A percentile compares a stretch with the other conserved stretches of the same genome.
Conservation (phyloP, 2,329 filamentous ascomycete species). For the Pseudocercospora pini-densiflorae region DNA sequence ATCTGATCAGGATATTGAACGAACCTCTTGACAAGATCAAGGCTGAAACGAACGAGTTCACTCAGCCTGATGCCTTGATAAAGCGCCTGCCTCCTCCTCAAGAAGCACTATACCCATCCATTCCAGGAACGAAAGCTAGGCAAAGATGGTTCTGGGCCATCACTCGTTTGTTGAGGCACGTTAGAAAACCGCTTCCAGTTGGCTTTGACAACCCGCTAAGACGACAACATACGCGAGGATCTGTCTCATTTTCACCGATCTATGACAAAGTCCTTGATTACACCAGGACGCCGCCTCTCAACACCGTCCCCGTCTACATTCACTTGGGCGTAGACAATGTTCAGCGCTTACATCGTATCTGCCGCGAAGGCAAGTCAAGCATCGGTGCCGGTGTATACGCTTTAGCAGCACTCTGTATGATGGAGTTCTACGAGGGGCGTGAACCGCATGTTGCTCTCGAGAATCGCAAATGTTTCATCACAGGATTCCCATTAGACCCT, state of each 20-base stretch:
- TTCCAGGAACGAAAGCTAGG: constrained; percentile 44
- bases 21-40: constrained; percentile 30
- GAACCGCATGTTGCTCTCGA: constrained; percentile 36
- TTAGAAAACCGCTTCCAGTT: constrained; percentile 44
- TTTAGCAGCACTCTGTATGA: constrained; percentile 52
- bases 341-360: constrained; percentile 44
- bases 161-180: constrained; percentile 49
- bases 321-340: constrained; percentile 42
- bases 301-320: constrained; percentile 40
- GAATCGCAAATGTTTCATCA: constrained; percentile 47
- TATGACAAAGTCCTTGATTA: constrained; percentile 48
- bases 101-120: constrained; percentile 51
- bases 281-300: constrained; percentile 43
- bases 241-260: constrained; percentile 36
- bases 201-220: constrained; percentile 50
- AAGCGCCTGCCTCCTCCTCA: constrained; percentile 48
- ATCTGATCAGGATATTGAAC: constrained; percentile 48
- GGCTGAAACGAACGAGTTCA: constrained; percentile 26
- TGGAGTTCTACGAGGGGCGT: constrained; percentile 47
- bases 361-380: constrained; percentile 44
- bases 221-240: constrained; percentile 22
- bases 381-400: constrained; percentile 52
- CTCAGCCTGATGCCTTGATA: constrained; percentile 32
- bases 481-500: constrained; percentile 54
- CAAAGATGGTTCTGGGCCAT: constrained; percentile 55